Base-by-base conservation (phyloP, 208 protist genomes). In the Jaenimonas drosophilae region DNA sequence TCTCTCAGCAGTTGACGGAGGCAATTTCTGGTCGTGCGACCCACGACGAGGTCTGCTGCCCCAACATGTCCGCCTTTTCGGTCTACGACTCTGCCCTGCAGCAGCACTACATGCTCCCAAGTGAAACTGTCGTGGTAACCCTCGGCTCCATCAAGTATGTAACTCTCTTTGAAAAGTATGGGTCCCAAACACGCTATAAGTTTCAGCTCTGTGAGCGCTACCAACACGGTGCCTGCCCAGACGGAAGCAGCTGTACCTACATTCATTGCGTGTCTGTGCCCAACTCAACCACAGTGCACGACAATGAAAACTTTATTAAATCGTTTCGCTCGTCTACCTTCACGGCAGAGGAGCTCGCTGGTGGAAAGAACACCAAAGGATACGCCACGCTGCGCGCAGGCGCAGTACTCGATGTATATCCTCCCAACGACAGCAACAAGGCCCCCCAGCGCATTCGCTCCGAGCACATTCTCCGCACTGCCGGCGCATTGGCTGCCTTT, bases 151-250 rank as follows among this genome's bases (percentile, higher is more conserved):
- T 87, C 47, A 70, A 74, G 44, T 87, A 87, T 42, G 31, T 75
- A 25, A 24, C 47, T 9, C 37, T 82, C 1, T 76, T 59, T 20
- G 77, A 78, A 46, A 20, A 45, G 11, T 68, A 72, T 40, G 69
- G 68, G 12, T 49, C 64, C 20, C 72, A 78, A 20, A 76, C 70
- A 0, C 64, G 72, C 6, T 78, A 73, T 33, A 71, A 72, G 25
- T 87, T 87, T 51, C 77, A 87, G 53, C 37, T 81, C 23, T 82
- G 77, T 51, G 64, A 71, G 33, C 60, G 72, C 16, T 79, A 71
- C 36, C 16, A 66, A 24, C 52, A 52, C 34, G 41, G 59, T 12
- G 57, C 52, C 30, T 87, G 77, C 59, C 19, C 46, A 14, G 55
- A 64, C 27, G 70, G 59, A 6, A 9, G 39, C 12, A 40, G 69